Conservation (phyloP, 768 basidiomycete genomes). For the Amyloporia xantha region DNA sequence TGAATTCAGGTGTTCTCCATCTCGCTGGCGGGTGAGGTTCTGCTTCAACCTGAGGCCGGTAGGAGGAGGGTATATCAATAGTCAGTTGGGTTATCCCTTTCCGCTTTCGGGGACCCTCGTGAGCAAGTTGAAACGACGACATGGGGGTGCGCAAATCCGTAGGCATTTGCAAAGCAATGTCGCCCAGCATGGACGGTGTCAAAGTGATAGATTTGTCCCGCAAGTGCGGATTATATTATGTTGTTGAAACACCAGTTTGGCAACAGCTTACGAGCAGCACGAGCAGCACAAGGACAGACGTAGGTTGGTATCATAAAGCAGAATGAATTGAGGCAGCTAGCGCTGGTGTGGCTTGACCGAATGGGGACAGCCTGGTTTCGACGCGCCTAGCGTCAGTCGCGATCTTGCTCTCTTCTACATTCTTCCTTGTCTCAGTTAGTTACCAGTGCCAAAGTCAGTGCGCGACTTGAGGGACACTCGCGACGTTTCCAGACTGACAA, state of each 20-base stretch:
- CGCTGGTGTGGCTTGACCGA: too few relatives aligned
- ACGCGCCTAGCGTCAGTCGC: too few relatives aligned
- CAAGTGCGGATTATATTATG: too few relatives aligned
- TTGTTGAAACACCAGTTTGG: too few relatives aligned
- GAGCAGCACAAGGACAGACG: too few relatives aligned
- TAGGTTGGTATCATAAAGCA: too few relatives aligned
- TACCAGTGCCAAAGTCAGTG: slow-evolving; percentile 4
- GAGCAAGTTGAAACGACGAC: slow-evolving; percentile 16
- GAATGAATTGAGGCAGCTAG: too few relatives aligned
- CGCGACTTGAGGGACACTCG: not conserved
- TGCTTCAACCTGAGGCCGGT: slow-evolving; percentile 22
- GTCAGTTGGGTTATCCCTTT: slow-evolving; percentile 43
- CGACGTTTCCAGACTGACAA: slow-evolving; percentile 1
- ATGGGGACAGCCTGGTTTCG: too few relatives aligned
- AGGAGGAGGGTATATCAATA: slow-evolving; percentile 44
- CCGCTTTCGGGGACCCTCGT: slow-evolving; percentile 4
- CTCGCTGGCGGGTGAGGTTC: slow-evolving; percentile 36
- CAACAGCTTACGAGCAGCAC: too few relatives aligned
- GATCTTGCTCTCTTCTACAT: too few relatives aligned
- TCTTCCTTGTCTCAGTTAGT: too few relatives aligned
- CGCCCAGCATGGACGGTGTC: slow-evolving; percentile 18
- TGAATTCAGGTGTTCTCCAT: slow-evolving; percentile 82
- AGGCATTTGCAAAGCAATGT: slow-evolving; percentile 24
- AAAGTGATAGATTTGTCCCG: too few relatives aligned
- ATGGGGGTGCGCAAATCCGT: slow-evolving; percentile 16